Evolutionary conservation across 2,329 filamentous ascomycete genomes (phyloP).

Genomic region (Scopulariopsis brevicaulis): DNA sequence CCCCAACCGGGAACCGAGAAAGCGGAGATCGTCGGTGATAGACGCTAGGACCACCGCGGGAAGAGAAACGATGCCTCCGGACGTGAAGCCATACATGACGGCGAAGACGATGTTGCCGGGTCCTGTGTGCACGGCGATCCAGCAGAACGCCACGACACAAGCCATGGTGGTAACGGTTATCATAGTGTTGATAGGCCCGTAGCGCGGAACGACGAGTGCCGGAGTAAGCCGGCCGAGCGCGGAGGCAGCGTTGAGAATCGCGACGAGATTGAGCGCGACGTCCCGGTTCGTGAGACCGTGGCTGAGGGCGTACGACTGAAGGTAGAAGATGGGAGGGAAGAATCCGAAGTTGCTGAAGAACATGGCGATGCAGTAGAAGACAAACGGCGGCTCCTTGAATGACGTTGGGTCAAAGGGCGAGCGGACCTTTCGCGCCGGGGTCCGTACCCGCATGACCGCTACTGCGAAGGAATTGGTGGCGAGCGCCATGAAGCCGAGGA

Average conservation of each 20-base stretch:
- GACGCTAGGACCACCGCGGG: constrained; percentile 27
- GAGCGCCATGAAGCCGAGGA: constrained; percentile 22
- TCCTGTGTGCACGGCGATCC: constrained; percentile 23
- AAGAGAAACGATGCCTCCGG: constrained; percentile 30
- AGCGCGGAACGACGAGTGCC: constrained; percentile 26
- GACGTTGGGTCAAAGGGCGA: constrained; percentile 17
- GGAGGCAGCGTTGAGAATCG: constrained; percentile 38
- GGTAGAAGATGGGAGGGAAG: constrained; percentile 31
- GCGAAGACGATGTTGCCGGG: constrained; percentile 28
- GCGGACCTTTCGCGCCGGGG: constrained; percentile 8
- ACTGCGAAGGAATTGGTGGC: constrained; percentile 17
- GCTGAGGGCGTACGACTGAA: constrained; percentile 28
- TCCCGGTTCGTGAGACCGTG: constrained; percentile 16
- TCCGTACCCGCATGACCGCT: constrained; percentile 15
- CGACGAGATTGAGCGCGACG: constrained; percentile 31
- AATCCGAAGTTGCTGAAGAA: constrained; percentile 21
- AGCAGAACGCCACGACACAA: constrained; percentile 22
- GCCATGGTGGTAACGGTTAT: constrained; percentile 20
- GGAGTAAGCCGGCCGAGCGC: constrained; percentile 36
- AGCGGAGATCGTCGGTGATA: constrained; percentile 25
- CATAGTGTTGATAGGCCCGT: constrained; percentile 28
- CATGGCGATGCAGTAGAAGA: constrained; percentile 18
- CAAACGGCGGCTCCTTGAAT: constrained; percentile 16
- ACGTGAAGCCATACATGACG: constrained; percentile 33
- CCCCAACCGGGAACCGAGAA: constrained; percentile 30